Base-by-base conservation (phyloP, 106 monocot species). In the Dioscorea alata region DNA sequence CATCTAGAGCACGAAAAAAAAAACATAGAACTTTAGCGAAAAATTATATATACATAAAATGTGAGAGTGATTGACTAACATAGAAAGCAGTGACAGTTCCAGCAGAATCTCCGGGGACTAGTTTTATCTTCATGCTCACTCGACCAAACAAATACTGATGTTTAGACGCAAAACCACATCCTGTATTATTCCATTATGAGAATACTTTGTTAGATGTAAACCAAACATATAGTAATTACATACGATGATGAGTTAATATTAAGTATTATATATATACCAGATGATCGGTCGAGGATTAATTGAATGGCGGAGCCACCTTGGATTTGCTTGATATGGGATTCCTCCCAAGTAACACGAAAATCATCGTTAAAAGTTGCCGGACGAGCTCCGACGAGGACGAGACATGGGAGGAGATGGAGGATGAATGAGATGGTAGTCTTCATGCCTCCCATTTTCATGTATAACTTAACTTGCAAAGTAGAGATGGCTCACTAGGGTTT, bases 51-150 rank as follows among this genome's bases (percentile, higher is more conserved):
- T 28, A 28, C 28, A 28, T 28, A 28, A 3, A 28, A 28, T 28
- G 28, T 28, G 28, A 28, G 28, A 28, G 28, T 28, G 28, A 28
- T 28, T 28, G 4, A 71, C 49, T 8, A 14, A 81, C 81, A 23
- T 81, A 81, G 57, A 68, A 81, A 35, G 81, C 76, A 9, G 81
- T 76, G 52, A 81, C 81, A 12, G 81, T 81, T 48, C 81, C 81
- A 10, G 81, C 81, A 4, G 81, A 81, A 22, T 81, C 73, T n/a
- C 69, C 70, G 2, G 77, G 65, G 52, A 74, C 59, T 23, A 83
- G 83, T 61, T 74, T 78, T 48, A 78, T 73, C 66, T 73, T 68
- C 74, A 78, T 63, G 64, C 76, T 68, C 13, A 74, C 70, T n/a
- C 54, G 73, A 9, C 73, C 83, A 50, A 65, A 77, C 60, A 78